phyloP scores from a whole-genome alignment of 1,139 yeast species.

The Barnettozyma hawaiiensis region DNA sequence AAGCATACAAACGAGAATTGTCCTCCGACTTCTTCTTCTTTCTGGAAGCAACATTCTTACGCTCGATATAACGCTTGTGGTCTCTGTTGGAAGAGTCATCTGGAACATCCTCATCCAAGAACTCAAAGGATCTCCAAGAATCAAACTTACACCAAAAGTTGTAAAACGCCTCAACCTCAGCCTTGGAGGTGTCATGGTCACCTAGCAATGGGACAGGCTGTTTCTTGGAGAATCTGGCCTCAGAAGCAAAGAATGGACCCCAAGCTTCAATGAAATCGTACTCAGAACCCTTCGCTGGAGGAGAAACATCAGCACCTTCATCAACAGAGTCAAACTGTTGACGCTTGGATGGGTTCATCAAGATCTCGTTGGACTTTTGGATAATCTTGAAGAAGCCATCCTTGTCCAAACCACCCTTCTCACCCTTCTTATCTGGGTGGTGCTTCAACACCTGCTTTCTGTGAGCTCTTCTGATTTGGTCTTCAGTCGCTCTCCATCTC shows the following conservation, averaged over 20 bases:
- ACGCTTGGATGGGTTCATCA: conserved; percentile 82
- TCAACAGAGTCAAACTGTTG: conserved; percentile 95
- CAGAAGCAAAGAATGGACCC: conserved; percentile 88
- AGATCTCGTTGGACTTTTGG: conserved; percentile 90
- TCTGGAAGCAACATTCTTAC: conserved; percentile 94
- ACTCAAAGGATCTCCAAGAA: conserved; percentile 98
- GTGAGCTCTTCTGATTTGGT: conserved; percentile 93
- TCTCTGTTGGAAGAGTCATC: conserved; percentile 99
- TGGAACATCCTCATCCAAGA: conserved; percentile 98
- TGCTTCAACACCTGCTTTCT: conserved; percentile 94
- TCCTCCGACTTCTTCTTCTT: conserved; percentile 98
- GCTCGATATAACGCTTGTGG: conserved; percentile 97
- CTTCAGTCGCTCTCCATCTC: conserved; percentile 88
- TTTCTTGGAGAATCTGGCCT: conserved; percentile 85
- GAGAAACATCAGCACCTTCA: conserved; percentile 74
- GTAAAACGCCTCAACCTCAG: conserved; percentile 86
- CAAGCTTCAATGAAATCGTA: conserved; percentile 88
- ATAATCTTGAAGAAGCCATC: conserved; percentile 98
- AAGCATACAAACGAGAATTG: conserved; percentile 79
- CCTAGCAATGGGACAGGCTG: conserved; percentile 88
- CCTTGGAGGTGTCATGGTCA: conserved; percentile 57
- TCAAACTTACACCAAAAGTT: conserved; percentile 92
- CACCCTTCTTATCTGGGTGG: conserved; percentile 94
- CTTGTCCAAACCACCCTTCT: conserved; percentile 84
- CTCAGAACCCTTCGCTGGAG: conserved; percentile 59